A percentile compares a stretch with the other conserved stretches of the same genome.
Evolutionary conservation across 129 eudicot genomes (phyloP).

Genomic region (Calendula officinalis): DNA sequence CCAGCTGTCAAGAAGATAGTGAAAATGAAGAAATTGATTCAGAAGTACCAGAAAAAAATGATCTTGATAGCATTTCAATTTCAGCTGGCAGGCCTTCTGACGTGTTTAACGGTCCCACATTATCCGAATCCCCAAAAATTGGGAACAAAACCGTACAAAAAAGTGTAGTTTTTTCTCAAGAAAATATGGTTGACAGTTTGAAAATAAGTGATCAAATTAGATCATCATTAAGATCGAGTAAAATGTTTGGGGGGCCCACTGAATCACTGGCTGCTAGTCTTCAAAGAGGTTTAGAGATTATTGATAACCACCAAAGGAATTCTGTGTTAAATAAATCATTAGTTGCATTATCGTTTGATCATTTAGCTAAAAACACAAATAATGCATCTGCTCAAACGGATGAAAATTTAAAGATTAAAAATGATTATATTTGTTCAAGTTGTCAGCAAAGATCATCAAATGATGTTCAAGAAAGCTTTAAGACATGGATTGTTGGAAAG

Average conservation of each 20-base stretch:
- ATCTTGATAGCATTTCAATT: constrained; percentile 41
- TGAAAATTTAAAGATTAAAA: constrained; percentile 14
- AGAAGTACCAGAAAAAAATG: constrained; percentile 28
- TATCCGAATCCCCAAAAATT: constrained; percentile 85
- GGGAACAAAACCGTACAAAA: constrained; percentile 40
- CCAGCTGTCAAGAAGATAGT: constrained; percentile 69
- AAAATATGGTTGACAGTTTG: constrained; percentile 39
- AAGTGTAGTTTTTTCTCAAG: constrained; percentile 41
- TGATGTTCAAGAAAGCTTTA: constrained; percentile 49
- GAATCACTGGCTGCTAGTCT: constrained; percentile 95
- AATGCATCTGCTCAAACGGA: constrained; percentile 62
- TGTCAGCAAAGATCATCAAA: constrained; percentile 55
- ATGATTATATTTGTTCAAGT: constrained; percentile 47
- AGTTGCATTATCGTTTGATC: constrained; percentile 88
- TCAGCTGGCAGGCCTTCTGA: constrained; percentile 46
- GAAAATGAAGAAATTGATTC: constrained; percentile 62
- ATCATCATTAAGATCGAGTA: constrained; percentile 75
- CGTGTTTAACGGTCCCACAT: constrained; percentile 58
- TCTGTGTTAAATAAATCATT: constrained; percentile 54
- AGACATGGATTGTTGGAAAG: constrained; percentile 47
- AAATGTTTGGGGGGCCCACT: constrained; percentile 62
- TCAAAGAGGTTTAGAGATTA: constrained; percentile 74
- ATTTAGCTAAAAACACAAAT: constrained; percentile 67
- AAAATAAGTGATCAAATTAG: constrained; percentile 43
- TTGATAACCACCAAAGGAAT: constrained; percentile 76